Base-by-base conservation (phyloP, 2,329 filamentous ascomycete species). In the Rutstroemia sp. region DNA sequence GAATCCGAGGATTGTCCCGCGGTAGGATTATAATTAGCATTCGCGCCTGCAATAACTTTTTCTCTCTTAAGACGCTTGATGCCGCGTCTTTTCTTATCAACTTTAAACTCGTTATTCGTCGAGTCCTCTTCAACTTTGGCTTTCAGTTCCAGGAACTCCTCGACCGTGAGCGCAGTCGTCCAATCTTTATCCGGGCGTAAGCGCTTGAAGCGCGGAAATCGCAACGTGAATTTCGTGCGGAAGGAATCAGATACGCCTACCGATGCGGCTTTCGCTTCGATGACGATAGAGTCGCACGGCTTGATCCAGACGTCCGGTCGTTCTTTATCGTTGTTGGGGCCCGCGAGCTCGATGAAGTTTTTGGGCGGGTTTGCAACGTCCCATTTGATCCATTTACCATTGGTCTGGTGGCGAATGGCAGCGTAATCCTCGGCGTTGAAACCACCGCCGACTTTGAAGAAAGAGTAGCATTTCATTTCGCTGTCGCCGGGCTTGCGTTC, bases 361-460 rank as follows among this genome's bases (percentile, higher is more conserved):
- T 77, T 83, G 0, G 94, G 92, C 2, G 92, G 90, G 44, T 81
- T 85, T 62, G 82, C 86, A 0, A 77, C 67, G 69, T 96, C 86
- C 90, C 91, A 99, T 34, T 88, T 81, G 12, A 80, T 79, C 94
- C 94, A 99, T 70, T 96, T 96, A 5, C 88, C 91, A 58, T 96
- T 88, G 0, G 92, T 97, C 23, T 84, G 79, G 66, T 95, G 90
- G 5, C 84, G 79, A 47, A 99, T 86, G 57, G 87, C 83, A 0
- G 87, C 84, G 69, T 96, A 97, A 67, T 99, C 94, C 52, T 88
- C 83, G 0, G 83, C 86, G 14, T 82, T 85, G 70, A 97, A 92
- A 0, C 94, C 94, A 53, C 94, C 94, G n/a, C 94, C 94, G 16
- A 99, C 94, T 71, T 94, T 96, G 78, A 92, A 95, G 74, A 99